Percentiles rank a stretch among this genome's conserved stretches.
Conservation (phyloP, 257 asterid species). For the Primulina tabacum region DNA sequence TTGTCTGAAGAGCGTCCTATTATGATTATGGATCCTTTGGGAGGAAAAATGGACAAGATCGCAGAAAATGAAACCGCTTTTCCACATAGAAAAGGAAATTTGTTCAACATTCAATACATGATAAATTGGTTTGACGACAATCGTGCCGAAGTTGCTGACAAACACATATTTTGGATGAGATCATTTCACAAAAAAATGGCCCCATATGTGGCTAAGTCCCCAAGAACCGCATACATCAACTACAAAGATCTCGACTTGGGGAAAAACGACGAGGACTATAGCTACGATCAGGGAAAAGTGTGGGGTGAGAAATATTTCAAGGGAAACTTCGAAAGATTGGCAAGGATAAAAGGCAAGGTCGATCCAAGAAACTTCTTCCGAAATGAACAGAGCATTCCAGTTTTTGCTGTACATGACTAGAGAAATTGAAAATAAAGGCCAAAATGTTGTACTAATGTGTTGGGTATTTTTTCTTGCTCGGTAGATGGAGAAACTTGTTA, state of each 20-base stretch:
- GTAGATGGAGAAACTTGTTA: too few species aligned
- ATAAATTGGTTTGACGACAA: constrained; percentile 27
- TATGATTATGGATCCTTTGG: constrained; percentile 37
- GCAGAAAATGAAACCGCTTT: constrained; percentile 30
- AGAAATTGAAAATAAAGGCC: too few species aligned
- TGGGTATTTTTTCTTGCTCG: too few species aligned
- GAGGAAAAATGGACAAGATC: constrained; percentile 37
- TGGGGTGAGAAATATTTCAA: neutral
- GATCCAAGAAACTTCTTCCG: neutral
- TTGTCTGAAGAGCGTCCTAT: constrained; percentile 17
- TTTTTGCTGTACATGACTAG: neutral
- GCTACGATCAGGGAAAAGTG: neutral
- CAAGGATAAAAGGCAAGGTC: neutral
- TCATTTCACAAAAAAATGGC: neutral
- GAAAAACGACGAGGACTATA: neutral
- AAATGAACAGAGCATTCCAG: neutral
- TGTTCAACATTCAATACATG: constrained; percentile 37
- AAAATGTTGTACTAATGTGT: too few species aligned
- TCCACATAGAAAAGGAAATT: constrained; percentile 38
- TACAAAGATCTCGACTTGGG: neutral
- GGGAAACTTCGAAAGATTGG: neutral
- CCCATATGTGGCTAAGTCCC: neutral
- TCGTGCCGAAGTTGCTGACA: neutral
- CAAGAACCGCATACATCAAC: neutral
- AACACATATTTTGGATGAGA: neutral